Conservation (phyloP, 441 rosid genomes). For the Isatis lusitanica region DNA sequence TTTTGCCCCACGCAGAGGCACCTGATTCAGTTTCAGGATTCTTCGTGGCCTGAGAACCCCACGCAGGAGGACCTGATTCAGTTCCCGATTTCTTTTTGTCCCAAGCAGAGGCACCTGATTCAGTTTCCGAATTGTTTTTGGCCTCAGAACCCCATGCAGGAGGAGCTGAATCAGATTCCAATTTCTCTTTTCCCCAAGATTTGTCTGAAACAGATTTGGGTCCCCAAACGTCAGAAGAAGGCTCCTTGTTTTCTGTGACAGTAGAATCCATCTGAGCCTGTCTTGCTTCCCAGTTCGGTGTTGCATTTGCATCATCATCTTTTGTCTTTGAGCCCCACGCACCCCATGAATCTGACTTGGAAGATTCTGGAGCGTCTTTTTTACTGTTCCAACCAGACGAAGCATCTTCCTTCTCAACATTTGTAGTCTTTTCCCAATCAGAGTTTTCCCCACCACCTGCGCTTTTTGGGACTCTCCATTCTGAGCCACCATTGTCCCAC, state of each 20-base stretch:
- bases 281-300: constrained; percentile 29
- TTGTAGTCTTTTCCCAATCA: constrained; percentile 38
- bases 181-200: constrained; percentile 11
- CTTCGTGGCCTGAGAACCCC: background rate
- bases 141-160: constrained; percentile 26
- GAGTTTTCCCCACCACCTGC: constrained; percentile 28
- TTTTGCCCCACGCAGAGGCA: constrained; percentile 16
- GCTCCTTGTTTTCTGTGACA: constrained; percentile 20
- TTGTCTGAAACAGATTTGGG: constrained; percentile 25
- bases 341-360: constrained; percentile 39
- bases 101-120: background rate
- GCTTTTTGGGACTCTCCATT: constrained; percentile 40
- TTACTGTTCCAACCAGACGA: constrained; percentile 28
- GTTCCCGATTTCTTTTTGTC: constrained; percentile 1
- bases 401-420: constrained; percentile 32
- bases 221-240: constrained; percentile 24
- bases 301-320: constrained; percentile 31
- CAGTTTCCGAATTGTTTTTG: constrained; percentile 22
- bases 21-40: constrained; percentile 22
- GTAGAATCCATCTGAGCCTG: constrained; percentile 18
- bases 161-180: constrained; percentile 29
- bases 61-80: constrained; percentile 21
- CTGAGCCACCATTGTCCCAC: constrained; percentile 53
- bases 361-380: constrained; percentile 32
- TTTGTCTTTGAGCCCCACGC: constrained; percentile 32